Percentiles rank a stretch among this genome's conserved stretches.
Conservation (phyloP, 202 grass and related monocot species). For the Panicum hallii region DNA sequence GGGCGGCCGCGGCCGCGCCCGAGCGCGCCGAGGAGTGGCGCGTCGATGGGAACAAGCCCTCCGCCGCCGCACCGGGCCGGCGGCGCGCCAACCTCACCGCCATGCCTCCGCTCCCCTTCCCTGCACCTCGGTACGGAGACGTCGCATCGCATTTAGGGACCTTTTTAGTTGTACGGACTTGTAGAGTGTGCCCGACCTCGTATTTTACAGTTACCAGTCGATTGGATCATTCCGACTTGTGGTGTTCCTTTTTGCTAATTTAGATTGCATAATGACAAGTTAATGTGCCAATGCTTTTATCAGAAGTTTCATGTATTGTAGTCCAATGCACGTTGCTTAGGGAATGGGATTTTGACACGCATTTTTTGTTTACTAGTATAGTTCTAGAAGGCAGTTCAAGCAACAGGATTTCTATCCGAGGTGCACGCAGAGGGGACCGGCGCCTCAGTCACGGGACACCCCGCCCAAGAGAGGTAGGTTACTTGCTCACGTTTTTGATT, state of each 20-base stretch:
- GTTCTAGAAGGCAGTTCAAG: conserved; percentile 66
- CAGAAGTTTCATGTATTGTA: conserved; percentile 27
- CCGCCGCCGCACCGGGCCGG: conserved; percentile 39
- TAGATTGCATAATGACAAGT: conserved; percentile 11
- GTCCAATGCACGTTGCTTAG: conserved; percentile 15
- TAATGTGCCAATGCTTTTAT: conserved; percentile 36
- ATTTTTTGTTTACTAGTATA: conserved; percentile 57
- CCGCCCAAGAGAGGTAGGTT: conserved; percentile 89
- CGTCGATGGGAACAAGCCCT: conserved; percentile 52
- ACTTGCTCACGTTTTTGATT: conserved; percentile 15
- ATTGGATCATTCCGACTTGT: conserved; percentile 19
- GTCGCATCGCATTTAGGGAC: conserved; percentile 1
- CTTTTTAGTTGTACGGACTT: background rate
- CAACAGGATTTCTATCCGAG: conserved; percentile 71
- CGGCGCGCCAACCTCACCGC: conserved; percentile 50
- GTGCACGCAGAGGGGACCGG: conserved; percentile 69
- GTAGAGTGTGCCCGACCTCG: background rate
- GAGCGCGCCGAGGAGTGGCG: conserved; percentile 62
- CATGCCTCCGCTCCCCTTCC: conserved; percentile 54
- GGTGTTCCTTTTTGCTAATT: background rate
- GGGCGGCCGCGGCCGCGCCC: conserved; percentile 43
- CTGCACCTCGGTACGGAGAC: conserved; percentile 64
- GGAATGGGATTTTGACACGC: conserved; percentile 10
- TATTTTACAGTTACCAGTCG: conserved; percentile 29
- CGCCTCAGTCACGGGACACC: conserved; percentile 92